Evolutionary conservation across 345 rosid species (phyloP), one percentile per base, ranked within the genome.

Genomic region (Aethionema arabicum): DNA sequence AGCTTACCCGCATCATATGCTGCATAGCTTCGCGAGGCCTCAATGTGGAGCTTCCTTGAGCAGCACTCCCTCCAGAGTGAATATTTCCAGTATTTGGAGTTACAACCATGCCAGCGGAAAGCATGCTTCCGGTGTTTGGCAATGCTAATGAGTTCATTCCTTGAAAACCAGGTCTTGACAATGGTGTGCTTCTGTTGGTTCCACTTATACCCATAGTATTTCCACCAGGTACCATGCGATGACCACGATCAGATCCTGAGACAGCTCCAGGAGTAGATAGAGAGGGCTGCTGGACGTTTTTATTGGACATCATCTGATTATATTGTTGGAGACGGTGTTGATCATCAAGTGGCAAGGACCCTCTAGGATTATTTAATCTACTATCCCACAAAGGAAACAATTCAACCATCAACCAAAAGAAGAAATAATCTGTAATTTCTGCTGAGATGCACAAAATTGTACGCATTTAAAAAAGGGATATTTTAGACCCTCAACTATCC

Each of bases 151-250:
- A 78, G 69, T 78, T 59, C 74, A 82, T 59, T 60, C 90, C 91
- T 61, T 77, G 97, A 70, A 79, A 80, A 10, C 88, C 91, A 63
- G 96, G 85, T 74, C 85, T 84, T 29, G 91, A 59, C 63, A 85
- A 50, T 30, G 90, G 81, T 83, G 88, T 63, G 77, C 69, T 79
- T 76, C 95, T 81, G 46, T 77, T 79, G 53, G 72, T 67, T 59
- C 86, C 90, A 68, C 67, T 65, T 71, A 82, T 70, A 49, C 90
- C 80, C 70, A 73, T 55, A 47, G 85, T 72, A 68, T 80, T 87
- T 72, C 89, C 93, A 83, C 82, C 75, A 29, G 91, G 65, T 51
- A 78, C 70, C 72, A 74, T 16, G 60, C 78, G 85, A 60, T 67
- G 81, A 40, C 86, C 78, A 29, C 70, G 88, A 33, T 86, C 88